These are phyloP conservation scores for Beauveria sp. DNA, from an alignment of 2,329 filamentous ascomycete species.

Conservation along the genomic window DNA sequence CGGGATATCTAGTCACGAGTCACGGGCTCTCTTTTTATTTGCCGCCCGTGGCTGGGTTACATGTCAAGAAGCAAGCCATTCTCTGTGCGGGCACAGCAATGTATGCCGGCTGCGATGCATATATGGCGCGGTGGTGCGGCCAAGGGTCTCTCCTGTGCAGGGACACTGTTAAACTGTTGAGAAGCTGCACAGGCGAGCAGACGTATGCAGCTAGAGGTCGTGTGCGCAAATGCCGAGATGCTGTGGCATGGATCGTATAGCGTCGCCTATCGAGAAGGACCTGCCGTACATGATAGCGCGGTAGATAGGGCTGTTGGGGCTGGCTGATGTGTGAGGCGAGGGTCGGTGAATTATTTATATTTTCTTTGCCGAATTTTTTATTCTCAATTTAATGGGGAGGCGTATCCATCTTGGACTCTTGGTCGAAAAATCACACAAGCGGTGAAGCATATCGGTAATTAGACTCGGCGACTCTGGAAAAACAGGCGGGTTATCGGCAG, in stretches of 20 bases:
- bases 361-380: background rate
- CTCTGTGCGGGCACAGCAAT: background rate
- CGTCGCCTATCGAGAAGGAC: background rate
- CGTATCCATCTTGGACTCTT: background rate
- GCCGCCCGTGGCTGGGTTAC: background rate
- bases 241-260: background rate
- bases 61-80: background rate
- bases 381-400: background rate
- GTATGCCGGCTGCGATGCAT: background rate
- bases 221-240: slow-evolving; percentile 1
- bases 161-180: background rate
- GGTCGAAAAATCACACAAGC: background rate
- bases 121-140: background rate
- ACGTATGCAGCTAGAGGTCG: background rate
- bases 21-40: background rate
- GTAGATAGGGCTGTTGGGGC: background rate
- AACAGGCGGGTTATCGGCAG: too few relatives aligned
- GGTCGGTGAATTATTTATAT: background rate
- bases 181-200: background rate
- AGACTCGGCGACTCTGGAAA: too few relatives aligned
- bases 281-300: background rate
- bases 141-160: background rate
- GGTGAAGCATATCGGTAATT: background rate
- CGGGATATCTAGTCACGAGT: background rate
- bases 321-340: background rate